phyloP scores from a whole-genome alignment of 202 grass and related monocot genomes.

The Schoenoplectus triqueter region DNA sequence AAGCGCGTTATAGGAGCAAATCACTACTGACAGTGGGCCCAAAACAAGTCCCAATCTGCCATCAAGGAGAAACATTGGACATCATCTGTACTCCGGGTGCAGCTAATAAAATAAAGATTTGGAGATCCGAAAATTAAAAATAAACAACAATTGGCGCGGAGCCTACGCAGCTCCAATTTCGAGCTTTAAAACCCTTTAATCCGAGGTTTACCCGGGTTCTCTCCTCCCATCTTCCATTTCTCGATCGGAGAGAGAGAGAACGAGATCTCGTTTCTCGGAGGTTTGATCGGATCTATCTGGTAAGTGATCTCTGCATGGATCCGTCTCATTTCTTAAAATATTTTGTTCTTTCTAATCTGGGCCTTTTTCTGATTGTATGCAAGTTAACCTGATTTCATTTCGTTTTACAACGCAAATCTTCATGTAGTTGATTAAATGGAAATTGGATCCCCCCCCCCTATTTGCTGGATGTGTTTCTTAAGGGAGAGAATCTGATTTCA shows the following conservation, averaged over 20 bases:
- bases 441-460: not conserved
- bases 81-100: not conserved
- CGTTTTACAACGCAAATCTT: not conserved
- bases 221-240: conserved; percentile 32
- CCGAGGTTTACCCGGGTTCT: conserved; percentile 8
- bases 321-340: not conserved
- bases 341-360: not conserved
- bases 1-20: not conserved
- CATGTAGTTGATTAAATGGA: not conserved
- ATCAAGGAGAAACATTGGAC: no score
- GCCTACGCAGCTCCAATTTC: conserved; percentile 35
- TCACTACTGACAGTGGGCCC: not conserved
- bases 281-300: conserved; percentile 48
- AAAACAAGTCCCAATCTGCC: not conserved
- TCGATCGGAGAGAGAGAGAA: conserved; percentile 29
- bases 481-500: no score
- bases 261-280: conserved; percentile 45
- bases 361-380: conserved; percentile 1
- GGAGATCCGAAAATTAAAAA: not conserved
- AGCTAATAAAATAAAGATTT: not conserved
- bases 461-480: not conserved
- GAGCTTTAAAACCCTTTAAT: conserved; percentile 43
- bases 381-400: not conserved
- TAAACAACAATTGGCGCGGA: conserved; percentile 61
- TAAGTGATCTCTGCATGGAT: conserved; percentile 34